Conservation (phyloP, 2,329 filamentous ascomycete genomes). For the Penicillium glabrum region DNA sequence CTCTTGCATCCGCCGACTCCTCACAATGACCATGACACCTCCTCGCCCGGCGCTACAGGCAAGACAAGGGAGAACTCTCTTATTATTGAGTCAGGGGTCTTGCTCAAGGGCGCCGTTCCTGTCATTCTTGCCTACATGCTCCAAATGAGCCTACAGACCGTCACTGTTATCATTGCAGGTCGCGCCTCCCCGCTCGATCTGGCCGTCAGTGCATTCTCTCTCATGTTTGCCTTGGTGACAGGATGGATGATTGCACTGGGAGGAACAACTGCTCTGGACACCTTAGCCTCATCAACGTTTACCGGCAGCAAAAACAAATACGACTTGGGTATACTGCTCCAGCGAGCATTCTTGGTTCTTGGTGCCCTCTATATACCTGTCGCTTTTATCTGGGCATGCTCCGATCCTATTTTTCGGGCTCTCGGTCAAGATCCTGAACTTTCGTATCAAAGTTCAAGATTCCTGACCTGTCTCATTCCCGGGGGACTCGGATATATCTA, state of each 20-base stretch:
- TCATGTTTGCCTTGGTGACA: constrained; percentile 92
- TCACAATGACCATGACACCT: neutral
- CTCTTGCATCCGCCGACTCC: neutral
- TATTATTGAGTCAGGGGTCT: constrained; percentile 61
- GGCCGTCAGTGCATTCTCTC: constrained; percentile 79
- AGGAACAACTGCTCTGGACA: constrained; percentile 83
- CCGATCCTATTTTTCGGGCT: constrained; percentile 69
- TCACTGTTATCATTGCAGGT: constrained; percentile 79
- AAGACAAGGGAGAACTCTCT: neutral
- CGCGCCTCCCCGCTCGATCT: constrained; percentile 76
- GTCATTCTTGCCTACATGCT: constrained; percentile 83
- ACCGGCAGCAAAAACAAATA: constrained; percentile 77
- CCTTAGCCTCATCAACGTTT: constrained; percentile 77
- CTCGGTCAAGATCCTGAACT: constrained; percentile 79
- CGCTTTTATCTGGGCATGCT: constrained; percentile 70
- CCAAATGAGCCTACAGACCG: constrained; percentile 80
- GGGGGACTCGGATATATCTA: constrained; percentile 84
- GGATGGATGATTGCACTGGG: constrained; percentile 85
- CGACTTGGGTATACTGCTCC: constrained; percentile 75
- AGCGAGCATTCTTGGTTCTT: constrained; percentile 72
- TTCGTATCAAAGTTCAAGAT: constrained; percentile 69
- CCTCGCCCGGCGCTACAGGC: neutral
- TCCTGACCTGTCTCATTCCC: constrained; percentile 71
- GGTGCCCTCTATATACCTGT: constrained; percentile 71
- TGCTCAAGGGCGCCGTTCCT: constrained; percentile 69